Percentiles rank a stretch among this genome's conserved stretches.
Evolutionary conservation across 1,139 yeast genomes (phyloP).

Genomic region (Debaryomyces fabryi): DNA sequence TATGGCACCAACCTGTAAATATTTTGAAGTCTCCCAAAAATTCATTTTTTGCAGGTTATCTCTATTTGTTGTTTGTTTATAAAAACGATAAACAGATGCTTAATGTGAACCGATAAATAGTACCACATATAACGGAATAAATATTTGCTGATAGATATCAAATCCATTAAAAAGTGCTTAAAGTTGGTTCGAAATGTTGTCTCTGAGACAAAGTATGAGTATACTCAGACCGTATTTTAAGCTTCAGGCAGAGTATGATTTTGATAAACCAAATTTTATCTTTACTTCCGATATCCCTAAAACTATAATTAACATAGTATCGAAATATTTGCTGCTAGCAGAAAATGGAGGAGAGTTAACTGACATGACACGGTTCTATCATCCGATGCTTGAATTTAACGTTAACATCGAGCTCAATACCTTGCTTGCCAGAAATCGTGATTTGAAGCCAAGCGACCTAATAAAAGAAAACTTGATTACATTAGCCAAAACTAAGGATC

Average conservation of each 20-base stretch:
- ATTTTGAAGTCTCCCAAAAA: not conserved
- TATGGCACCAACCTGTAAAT: conserved; percentile 4
- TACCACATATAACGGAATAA: conserved; percentile 4
- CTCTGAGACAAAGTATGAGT: conserved; percentile 7
- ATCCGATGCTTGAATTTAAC: conserved; percentile 21
- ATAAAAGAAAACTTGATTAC: conserved; percentile 39
- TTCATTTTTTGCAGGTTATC: not conserved
- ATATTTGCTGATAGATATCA: not conserved
- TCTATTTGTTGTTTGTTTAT: conserved; percentile 5
- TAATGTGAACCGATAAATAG: not conserved
- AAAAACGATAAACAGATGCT: not conserved
- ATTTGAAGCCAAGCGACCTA: conserved; percentile 35
- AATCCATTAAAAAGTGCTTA: not conserved
- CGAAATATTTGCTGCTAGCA: conserved; percentile 6
- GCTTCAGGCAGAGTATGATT: conserved; percentile 20
- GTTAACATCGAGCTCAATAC: conserved; percentile 43
- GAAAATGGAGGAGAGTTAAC: conserved; percentile 10
- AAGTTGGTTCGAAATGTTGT: conserved; percentile 1
- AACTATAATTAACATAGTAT: conserved; percentile 17
- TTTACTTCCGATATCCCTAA: conserved; percentile 41
- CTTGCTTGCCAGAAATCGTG: conserved; percentile 32
- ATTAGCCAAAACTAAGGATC: conserved; percentile 33
- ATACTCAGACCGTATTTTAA: conserved; percentile 6
- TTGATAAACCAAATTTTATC: conserved; percentile 42
- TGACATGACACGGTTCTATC: conserved; percentile 12